Evolutionary conservation across 2,329 filamentous ascomycete genomes (phyloP), one percentile per base, ranked within the genome.

Genomic region (Ilyonectria mors-panacis): DNA sequence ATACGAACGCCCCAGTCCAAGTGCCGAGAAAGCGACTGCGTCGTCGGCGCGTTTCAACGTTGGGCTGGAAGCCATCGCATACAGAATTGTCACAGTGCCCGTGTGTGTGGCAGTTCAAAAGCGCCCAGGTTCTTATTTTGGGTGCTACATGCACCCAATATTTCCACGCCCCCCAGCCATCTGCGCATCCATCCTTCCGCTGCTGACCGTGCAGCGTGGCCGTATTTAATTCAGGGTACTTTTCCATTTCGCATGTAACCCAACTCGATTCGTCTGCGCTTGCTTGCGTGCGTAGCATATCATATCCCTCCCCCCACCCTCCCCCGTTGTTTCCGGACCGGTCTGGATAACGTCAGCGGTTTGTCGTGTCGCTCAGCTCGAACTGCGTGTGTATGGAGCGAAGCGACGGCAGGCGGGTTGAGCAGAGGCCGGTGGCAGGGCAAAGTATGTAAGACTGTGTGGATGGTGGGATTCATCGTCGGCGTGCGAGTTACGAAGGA

Each of bases 131-230:
- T 17, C 13, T 39, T 42, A 42, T 42, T 42, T 42, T 42, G 39
- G 39, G 39, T 42, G 39, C 17, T 42, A 42, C 39, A n/a, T 42
- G 39, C 39, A 15, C 39, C 39, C 39, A 42, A 42, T 42, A 42
- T n/a, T n/a, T 8, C 23, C 54, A 59, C 61, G 53, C 45, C 54
- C 61, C 57, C 53, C 51, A 42, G 55, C 60, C 60, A 56, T 57
- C 53, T 48, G 26, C 59, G 48, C 51, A 50, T 37, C 45, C 28
- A 23, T 47, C 10, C 44, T 17, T 39, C 37, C 17, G 13, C 10
- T 37, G 61, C 61, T 64, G 61, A 64, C 61, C 45, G 54, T 45
- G 61, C 61, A 64, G 61, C 39, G 47, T 45, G 10, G 50, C 54
- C 50, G 50, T 62, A 47, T 55, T 60, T 26, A 44, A 35, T 48